phyloP scores from a whole-genome alignment of 495 filamentous ascomycete genomes.

The Letharia columbiana region DNA sequence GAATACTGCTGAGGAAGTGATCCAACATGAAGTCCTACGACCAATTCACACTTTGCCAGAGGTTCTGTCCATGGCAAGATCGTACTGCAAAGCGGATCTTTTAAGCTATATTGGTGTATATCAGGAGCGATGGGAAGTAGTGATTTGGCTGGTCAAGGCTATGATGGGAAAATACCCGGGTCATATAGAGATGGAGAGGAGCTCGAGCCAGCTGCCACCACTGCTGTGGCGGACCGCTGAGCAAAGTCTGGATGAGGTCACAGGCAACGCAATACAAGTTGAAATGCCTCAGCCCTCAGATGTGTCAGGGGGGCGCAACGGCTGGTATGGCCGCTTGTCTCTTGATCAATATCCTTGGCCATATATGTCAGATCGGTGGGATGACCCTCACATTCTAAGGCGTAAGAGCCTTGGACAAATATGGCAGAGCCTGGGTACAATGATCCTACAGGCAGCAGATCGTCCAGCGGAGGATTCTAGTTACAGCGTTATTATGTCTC shows the following conservation, averaged over 20 bases:
- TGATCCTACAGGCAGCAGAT: conserved; percentile 47
- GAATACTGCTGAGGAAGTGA: conserved; percentile 5
- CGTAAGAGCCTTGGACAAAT: conserved; percentile 33
- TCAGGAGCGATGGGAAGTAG: conserved; percentile 37
- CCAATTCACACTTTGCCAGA: conserved; percentile 25
- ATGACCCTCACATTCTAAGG: conserved; percentile 20
- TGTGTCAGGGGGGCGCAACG: neutral
- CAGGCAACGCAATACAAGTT: conserved; percentile 14
- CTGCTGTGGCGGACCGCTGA: conserved; percentile 26
- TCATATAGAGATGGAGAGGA: conserved; percentile 14
- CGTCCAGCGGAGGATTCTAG: conserved; percentile 26
- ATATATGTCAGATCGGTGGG: neutral
- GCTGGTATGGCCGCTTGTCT: neutral
- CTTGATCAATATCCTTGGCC: conserved; percentile 6
- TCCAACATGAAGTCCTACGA: conserved; percentile 17
- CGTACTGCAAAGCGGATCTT: conserved; percentile 29
- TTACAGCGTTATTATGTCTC: conserved; percentile 44
- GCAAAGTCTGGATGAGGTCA: conserved; percentile 32
- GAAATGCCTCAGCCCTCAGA: conserved; percentile 5
- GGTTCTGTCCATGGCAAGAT: conserved; percentile 29
- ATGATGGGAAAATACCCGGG: conserved; percentile 34
- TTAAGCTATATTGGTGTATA: conserved; percentile 38
- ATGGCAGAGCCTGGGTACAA: conserved; percentile 45
- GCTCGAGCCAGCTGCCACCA: conserved; percentile 20
- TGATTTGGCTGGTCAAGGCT: conserved; percentile 33